Percentiles rank a stretch among this genome's conserved stretches.
phyloP scores from a whole-genome alignment of 345 rosid species.

The Citrus inodora region DNA sequence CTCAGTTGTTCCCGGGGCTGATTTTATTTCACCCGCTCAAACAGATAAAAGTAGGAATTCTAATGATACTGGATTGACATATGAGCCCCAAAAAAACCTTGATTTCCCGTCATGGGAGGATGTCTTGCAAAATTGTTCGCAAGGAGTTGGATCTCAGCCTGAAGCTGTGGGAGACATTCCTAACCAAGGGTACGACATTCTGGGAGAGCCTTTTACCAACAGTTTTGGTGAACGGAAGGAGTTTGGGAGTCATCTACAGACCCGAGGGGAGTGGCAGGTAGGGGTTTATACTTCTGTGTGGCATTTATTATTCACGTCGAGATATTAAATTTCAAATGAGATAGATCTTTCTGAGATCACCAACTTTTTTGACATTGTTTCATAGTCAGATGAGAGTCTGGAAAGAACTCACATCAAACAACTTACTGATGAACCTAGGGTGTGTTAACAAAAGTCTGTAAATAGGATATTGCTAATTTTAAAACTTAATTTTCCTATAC shows the following conservation, averaged over 20 bases:
- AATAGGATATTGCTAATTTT: neutral
- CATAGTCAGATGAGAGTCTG: neutral
- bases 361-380: neutral
- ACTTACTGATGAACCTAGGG: neutral
- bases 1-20: constrained; percentile 27
- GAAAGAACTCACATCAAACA: neutral
- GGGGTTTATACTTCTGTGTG: neutral
- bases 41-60: constrained; percentile 33
- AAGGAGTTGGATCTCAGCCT: constrained; percentile 43
- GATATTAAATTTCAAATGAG: neutral
- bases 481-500: neutral
- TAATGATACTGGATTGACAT: constrained; percentile 36
- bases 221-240: constrained; percentile 44
- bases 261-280: constrained; percentile 61
- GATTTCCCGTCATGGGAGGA: constrained; percentile 70
- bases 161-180: constrained; percentile 23
- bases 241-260: constrained; percentile 36
- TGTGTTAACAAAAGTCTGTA: neutral
- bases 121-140: constrained; percentile 37
- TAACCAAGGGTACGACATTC: constrained; percentile 43
- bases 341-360: constrained; percentile 7
- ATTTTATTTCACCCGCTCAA: constrained; percentile 31
- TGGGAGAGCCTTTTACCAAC: constrained; percentile 40
- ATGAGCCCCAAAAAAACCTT: constrained; percentile 45
- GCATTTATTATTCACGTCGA: neutral